A percentile compares a stretch with the other conserved stretches of the same genome.
Evolutionary conservation across 164 flowering plant genomes (phyloP).

Genomic region (Dillenia turbinata): DNA sequence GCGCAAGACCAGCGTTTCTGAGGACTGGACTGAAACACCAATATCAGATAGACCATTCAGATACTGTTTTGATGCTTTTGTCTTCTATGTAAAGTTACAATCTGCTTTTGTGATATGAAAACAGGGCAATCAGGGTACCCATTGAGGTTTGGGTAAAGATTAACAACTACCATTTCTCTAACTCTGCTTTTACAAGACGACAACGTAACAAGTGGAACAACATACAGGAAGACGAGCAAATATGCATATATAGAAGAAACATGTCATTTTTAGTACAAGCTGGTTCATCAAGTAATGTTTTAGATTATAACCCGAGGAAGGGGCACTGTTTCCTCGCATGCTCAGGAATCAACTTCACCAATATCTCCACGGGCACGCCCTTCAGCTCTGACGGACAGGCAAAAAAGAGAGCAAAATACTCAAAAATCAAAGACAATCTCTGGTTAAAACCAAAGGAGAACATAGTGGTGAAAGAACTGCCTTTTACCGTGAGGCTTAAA

Average conservation of each 20-base stretch:
- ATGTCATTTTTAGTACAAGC: neutral
- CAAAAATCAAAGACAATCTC: neutral
- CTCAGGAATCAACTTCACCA: constrained; percentile 56
- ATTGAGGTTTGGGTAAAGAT: constrained; percentile 8
- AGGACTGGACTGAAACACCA: too few relatives aligned
- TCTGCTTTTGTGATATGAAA: constrained; percentile 9
- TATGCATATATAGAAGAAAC: constrained; percentile 4
- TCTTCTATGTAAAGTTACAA: constrained; percentile 24
- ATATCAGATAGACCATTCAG: too few relatives aligned
- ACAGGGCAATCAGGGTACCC: constrained; percentile 17
- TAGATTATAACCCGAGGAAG: constrained; percentile 36
- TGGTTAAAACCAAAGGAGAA: too few relatives aligned
- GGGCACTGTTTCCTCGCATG: constrained; percentile 68
- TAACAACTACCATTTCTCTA: constrained; percentile 13
- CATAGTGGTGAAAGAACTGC: neutral
- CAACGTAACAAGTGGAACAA: constrained; percentile 2
- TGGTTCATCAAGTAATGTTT: neutral
- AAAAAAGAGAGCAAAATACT: neutral
- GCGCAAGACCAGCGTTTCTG: too few relatives aligned
- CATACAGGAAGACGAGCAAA: constrained; percentile 1
- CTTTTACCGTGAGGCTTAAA: constrained; percentile 68
- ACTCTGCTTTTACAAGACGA: constrained; percentile 28
- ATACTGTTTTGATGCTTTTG: neutral
- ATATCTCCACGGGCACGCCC: constrained; percentile 45
- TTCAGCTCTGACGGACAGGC: constrained; percentile 37